Conservation (phyloP, 345 rosid species). For the Aquilaria sinensis region DNA sequence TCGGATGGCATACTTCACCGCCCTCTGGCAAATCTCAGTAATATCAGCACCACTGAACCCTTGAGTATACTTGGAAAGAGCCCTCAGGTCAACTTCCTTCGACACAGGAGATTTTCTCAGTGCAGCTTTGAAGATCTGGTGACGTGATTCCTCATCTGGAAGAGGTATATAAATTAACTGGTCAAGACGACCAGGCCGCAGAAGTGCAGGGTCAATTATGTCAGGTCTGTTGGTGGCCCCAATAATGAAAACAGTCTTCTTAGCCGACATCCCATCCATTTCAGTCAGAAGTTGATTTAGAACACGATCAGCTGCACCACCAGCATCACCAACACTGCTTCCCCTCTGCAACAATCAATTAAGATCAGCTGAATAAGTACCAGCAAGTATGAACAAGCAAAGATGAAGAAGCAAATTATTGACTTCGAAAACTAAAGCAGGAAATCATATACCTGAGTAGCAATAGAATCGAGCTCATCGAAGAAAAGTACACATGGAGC, state of each 20-base stretch:
- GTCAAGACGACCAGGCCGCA: slow-evolving; percentile 63
- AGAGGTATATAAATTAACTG: slow-evolving; percentile 69
- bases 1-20: slow-evolving; percentile 64
- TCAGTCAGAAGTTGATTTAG: slow-evolving; percentile 67
- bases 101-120: slow-evolving; percentile 57
- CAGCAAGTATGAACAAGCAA: neutral
- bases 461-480: slow-evolving; percentile 73
- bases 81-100: slow-evolving; percentile 55
- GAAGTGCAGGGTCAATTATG: slow-evolving; percentile 42
- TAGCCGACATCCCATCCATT: slow-evolving; percentile 73
- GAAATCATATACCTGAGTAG: slow-evolving; percentile 49
- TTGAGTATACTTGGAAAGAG: slow-evolving; percentile 50
- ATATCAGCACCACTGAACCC: slow-evolving; percentile 70
- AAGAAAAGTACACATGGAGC: slow-evolving; percentile 79
- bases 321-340: slow-evolving; percentile 55
- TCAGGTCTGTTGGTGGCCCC: slow-evolving; percentile 69
- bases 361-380: neutral
- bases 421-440: neutral
- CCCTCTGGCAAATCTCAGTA: slow-evolving; percentile 63
- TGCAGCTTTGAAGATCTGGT: slow-evolving; percentile 50
- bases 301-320: slow-evolving; percentile 69
- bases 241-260: slow-evolving; percentile 61
- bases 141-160: slow-evolving; percentile 61
- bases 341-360: slow-evolving; percentile 41
- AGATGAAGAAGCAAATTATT: neutral